A percentile compares a stretch with the other conserved stretches of the same genome.
Evolutionary conservation across 208 protist species (phyloP).

Genomic region (Leishmania gerbilli): DNA sequence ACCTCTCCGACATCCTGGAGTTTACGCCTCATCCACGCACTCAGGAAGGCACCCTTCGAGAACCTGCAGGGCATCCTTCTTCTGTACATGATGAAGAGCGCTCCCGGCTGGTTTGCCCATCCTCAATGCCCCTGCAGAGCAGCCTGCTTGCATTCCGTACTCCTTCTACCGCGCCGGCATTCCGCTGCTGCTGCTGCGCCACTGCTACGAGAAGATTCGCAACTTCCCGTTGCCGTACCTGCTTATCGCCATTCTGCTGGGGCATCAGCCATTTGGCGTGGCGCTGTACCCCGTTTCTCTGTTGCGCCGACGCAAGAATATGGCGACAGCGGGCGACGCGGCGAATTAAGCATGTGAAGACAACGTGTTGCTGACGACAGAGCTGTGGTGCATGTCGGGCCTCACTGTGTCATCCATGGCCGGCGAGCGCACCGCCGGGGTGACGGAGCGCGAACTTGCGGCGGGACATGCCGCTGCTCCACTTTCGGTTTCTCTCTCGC

Average conservation of each 20-base stretch:
- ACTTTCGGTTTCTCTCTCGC: constrained; percentile 49
- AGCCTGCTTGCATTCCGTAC: constrained; percentile 57
- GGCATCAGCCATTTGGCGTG: constrained; percentile 62
- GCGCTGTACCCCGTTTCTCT: constrained; percentile 46
- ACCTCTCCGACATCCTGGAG: constrained; percentile 39
- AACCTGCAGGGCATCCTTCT: constrained; percentile 52
- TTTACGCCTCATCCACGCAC: constrained; percentile 55
- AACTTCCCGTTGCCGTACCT: constrained; percentile 59
- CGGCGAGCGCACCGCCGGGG: constrained; percentile 13
- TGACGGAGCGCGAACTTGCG: constrained; percentile 45
- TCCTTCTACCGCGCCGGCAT: constrained; percentile 45
- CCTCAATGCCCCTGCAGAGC: constrained; percentile 31
- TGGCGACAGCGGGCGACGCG: constrained; percentile 1
- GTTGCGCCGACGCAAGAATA: constrained; percentile 58
- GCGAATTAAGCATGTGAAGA: neutral
- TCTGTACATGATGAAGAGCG: constrained; percentile 51
- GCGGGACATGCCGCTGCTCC: constrained; percentile 52
- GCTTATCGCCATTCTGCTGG: constrained; percentile 49
- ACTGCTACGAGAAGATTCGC: constrained; percentile 63
- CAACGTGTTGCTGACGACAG: constrained; percentile 23
- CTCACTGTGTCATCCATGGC: constrained; percentile 28
- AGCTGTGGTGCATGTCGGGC: constrained; percentile 41
- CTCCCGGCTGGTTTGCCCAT: constrained; percentile 41
- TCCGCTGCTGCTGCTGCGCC: constrained; percentile 54
- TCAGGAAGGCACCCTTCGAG: constrained; percentile 59